A percentile compares a stretch with the other conserved stretches of the same genome.
Conservation (phyloP, 179 eudicot genomes). For the Nepenthes alata region DNA sequence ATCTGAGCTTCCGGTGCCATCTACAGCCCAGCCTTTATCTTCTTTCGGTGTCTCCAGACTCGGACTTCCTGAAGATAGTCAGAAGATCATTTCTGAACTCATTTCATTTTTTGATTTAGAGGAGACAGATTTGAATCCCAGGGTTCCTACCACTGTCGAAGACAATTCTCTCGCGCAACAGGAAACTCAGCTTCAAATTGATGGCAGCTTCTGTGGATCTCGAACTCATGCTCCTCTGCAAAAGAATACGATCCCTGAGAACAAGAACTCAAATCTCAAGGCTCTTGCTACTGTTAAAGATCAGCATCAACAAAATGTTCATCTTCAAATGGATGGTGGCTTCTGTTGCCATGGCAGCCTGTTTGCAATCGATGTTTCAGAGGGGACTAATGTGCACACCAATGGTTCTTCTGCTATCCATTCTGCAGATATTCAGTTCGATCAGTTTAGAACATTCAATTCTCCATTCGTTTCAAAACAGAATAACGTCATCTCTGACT, state of each 20-base stretch:
- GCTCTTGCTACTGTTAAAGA: constrained; percentile 2
- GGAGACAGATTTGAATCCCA: constrained; percentile 8
- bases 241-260: too few relatives aligned
- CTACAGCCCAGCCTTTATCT: constrained; percentile 15
- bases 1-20: constrained; percentile 5
- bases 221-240: too few relatives aligned
- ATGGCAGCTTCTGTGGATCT: too few relatives aligned
- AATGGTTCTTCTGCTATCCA: constrained; percentile 5
- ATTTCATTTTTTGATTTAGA: constrained; percentile 17
- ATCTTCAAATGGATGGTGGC: constrained; percentile 6
- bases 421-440: constrained; percentile 16
- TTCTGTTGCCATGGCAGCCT: constrained; percentile 10
- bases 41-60: constrained; percentile 16
- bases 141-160: background rate
- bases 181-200: too few relatives aligned
- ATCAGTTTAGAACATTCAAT: constrained; percentile 18
- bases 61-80: constrained; percentile 27
- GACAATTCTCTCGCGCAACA: too few relatives aligned
- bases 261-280: constrained; percentile 11
- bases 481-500: background rate
- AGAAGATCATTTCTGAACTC: constrained; percentile 21
- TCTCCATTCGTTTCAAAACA: constrained; percentile 10
- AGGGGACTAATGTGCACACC: too few relatives aligned
- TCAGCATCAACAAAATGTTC: constrained; percentile 1
- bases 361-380: background rate